Evolutionary conservation across 352 stramenopile genomes (phyloP), one percentile per base, ranked within the genome.

Genomic region (Phytophthora pisi): DNA sequence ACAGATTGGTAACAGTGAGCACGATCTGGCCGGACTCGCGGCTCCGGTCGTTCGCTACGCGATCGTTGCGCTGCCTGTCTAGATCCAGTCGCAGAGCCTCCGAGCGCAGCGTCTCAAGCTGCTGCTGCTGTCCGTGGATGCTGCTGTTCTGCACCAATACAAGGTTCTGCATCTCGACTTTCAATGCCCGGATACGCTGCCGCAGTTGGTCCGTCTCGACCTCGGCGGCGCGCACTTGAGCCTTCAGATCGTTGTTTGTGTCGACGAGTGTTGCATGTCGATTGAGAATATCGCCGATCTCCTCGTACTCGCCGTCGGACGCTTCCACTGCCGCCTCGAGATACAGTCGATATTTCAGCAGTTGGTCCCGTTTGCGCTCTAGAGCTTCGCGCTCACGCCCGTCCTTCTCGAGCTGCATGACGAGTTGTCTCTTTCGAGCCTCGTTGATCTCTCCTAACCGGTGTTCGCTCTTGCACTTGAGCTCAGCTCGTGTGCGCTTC

Each of bases 1-100:
- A 97, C 34, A 98, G 62, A 61, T 98, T 98, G n/a, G 82, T 91
- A 50, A 97, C 88, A 10, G 90, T 93, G 67, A 97, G 82, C 56
- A 97, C 79, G 66, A 97, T 95, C 73, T 98, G 90, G 0, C 89
- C 90, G 5, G 83, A 95, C 70, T 98, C 89, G 24, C 88, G 82
- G 45, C 78, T 94, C 52, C 87, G 80, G 61, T 96, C 87, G 63
- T 97, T 96, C 11, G 79, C 86, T 52, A 90, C 67, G 57, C 88
- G 78, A 49, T 96, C 77, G 51, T 84, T 88, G 50, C 86, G 77
- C 64, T 96, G 79, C 3, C 84, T 81, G 53, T 96, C 90, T 11
- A 94, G 71, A 61, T 97, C 88, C n/a, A 94, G 72, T 42, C 93
- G 89, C 42, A 92, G 60, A 26, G 86, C 80, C 58, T 96, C 84